Evolutionary conservation across 768 basidiomycete genomes (phyloP).

Genomic region (Mycena maculata): DNA sequence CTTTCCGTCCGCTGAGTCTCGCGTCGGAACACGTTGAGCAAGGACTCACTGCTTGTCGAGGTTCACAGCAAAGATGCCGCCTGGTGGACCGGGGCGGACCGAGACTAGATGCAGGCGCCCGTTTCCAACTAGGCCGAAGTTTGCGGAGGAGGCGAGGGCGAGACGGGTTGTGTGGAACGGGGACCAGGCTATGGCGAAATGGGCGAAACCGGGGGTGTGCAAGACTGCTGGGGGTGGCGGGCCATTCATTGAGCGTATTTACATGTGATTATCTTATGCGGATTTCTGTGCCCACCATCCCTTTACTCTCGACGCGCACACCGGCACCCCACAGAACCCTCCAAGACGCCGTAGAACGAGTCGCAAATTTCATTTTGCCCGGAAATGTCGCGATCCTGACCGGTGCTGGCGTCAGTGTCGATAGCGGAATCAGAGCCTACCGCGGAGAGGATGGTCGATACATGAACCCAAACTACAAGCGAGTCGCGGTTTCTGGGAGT

Average conservation of each 20-base stretch:
- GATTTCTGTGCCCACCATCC: slow-evolving; percentile 81
- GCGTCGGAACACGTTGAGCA: not conserved
- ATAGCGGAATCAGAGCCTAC: slow-evolving; percentile 96
- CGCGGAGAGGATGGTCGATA: slow-evolving; percentile 87
- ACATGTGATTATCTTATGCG: slow-evolving; percentile 68
- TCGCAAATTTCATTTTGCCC: slow-evolving; percentile 72
- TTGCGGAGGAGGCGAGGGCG: slow-evolving; percentile 87
- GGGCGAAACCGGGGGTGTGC: slow-evolving; percentile 86
- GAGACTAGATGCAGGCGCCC: slow-evolving; percentile 84
- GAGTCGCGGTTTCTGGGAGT: not conserved
- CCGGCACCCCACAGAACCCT: slow-evolving; percentile 53
- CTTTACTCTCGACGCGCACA: slow-evolving; percentile 62
- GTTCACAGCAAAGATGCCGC: slow-evolving; percentile 55
- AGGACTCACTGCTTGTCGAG: slow-evolving; percentile 77
- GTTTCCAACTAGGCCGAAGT: slow-evolving; percentile 96
- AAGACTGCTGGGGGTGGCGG: slow-evolving; percentile 61
- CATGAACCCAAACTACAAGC: slow-evolving; percentile 93
- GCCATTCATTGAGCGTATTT: slow-evolving; percentile 43
- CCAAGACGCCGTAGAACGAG: slow-evolving; percentile 67
- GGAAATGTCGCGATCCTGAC: slow-evolving; percentile 85
- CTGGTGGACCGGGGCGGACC: slow-evolving; percentile 59
- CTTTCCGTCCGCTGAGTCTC: slow-evolving; percentile 55
- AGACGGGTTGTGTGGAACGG: slow-evolving; percentile 82
- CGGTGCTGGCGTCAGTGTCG: slow-evolving; percentile 95
- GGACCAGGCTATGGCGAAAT: slow-evolving; percentile 86